Evolutionary conservation across 2,329 filamentous ascomycete genomes (phyloP).

Genomic region (Juglanconis juglandina): DNA sequence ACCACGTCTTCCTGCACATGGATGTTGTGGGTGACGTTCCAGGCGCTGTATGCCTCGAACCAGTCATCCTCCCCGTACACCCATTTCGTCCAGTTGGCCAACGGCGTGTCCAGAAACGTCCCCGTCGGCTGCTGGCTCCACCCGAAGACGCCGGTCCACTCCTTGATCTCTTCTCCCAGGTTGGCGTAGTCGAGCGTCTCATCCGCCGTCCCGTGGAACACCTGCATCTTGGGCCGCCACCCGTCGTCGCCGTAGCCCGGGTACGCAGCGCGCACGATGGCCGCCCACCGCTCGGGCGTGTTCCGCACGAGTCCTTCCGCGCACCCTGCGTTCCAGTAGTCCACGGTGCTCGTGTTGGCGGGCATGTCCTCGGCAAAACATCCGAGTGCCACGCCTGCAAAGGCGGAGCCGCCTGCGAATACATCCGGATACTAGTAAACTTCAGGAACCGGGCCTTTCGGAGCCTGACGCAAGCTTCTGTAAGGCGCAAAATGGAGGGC

Average conservation of each 20-base stretch:
- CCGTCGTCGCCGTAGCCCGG: constrained; percentile 43
- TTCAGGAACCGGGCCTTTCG: no score
- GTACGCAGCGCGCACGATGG: constrained; percentile 39
- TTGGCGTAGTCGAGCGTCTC: constrained; percentile 49
- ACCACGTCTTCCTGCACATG: constrained; percentile 34
- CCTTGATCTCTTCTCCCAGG: constrained; percentile 51
- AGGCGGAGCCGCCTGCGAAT: constrained; percentile 47
- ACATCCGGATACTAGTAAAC: constrained; percentile 45
- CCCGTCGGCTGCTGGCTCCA: constrained; percentile 27
- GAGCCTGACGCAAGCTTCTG: no score
- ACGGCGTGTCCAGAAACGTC: constrained; percentile 30
- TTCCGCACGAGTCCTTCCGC: constrained; percentile 43
- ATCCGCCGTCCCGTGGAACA: constrained; percentile 55
- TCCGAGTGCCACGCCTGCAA: constrained; percentile 40
- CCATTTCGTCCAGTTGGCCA: constrained; percentile 35
- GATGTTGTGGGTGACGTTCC: constrained; percentile 37
- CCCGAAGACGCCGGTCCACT: constrained; percentile 45
- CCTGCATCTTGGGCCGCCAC: constrained; percentile 51
- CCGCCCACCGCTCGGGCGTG: constrained; percentile 32
- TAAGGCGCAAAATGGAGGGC: no score
- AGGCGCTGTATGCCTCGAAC: constrained; percentile 39
- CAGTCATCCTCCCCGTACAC: constrained; percentile 33
- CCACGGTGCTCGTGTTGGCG: constrained; percentile 25
- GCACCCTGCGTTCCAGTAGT: constrained; percentile 51
- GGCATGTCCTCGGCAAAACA: constrained; percentile 42